Conservation (phyloP, 2,329 filamentous ascomycete species). For the Helicocarpus griseus region DNA sequence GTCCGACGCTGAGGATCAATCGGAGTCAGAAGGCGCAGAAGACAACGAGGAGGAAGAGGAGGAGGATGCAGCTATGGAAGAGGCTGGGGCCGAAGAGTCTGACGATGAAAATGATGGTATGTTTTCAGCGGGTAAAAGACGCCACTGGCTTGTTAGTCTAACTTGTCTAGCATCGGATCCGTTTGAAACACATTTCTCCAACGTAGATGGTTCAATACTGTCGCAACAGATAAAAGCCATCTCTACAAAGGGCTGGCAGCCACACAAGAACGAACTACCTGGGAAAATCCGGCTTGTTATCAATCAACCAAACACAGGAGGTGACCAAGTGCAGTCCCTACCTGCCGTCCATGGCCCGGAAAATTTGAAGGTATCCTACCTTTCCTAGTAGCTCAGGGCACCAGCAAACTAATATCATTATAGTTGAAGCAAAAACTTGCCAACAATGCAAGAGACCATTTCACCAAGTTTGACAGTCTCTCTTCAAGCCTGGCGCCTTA, state of each 20-base stretch:
- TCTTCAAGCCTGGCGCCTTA: constrained; percentile 59
- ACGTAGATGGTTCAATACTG: constrained; percentile 53
- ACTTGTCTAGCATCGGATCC: constrained; percentile 47
- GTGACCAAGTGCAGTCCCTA: constrained; percentile 17
- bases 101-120: constrained; percentile 26
- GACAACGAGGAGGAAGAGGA: constrained; percentile 38
- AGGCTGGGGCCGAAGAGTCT: constrained; percentile 7
- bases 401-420: constrained; percentile 15
- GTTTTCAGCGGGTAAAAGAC: not conserved
- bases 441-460: constrained; percentile 44
- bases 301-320: constrained; percentile 21
- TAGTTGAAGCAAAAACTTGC: constrained; percentile 62
- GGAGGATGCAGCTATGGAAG: constrained; percentile 22
- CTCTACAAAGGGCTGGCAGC: constrained; percentile 40
- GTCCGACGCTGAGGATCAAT: constrained; percentile 34
- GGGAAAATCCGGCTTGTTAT: constrained; percentile 24
- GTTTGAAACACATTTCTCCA: constrained; percentile 71
- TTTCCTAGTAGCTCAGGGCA: not conserved
- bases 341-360: constrained; percentile 22
- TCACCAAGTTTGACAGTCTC: constrained; percentile 49
- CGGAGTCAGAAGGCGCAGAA: constrained; percentile 30
- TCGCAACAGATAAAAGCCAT: constrained; percentile 41
- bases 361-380: constrained; percentile 26
- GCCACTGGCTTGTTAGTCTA: not conserved
- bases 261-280: constrained; percentile 28